Evolutionary conservation across 192 early-diverging fungal genomes (phyloP), one percentile per base, ranked within the genome.

Genomic region (Globomyces pollinis-pini): DNA sequence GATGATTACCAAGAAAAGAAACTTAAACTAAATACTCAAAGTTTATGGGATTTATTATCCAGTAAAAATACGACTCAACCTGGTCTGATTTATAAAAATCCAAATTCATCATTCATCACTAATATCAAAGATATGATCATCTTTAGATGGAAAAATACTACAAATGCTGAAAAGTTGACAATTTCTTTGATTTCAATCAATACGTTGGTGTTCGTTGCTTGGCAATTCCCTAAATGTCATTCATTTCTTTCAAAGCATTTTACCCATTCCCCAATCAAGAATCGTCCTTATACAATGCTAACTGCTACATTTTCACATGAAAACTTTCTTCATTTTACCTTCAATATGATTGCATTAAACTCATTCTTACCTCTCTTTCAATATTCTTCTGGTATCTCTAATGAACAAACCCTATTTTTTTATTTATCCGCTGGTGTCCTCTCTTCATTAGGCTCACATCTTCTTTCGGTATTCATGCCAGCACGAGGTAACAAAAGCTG

Each of bases 341-440:
- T 93, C 69, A 93, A 93, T 68, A 89, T 86, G 76, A 62, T 91
- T 49, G 91, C 78, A 16, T 64, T 93, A 32, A 73, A 76, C 38
- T 59, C 68, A 1, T 73, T 70, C 51, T 50, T 50, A 11, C 56
- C 57, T 4, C 6, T 66, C 2, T 60, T 63, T 23, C 57, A 73
- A 31, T 32, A 58, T 24, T 29, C 20, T 7, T 29, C 18, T 13
- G 38, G 58, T 15, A 23, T 21, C 13, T 51, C 38, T 20, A 18
- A 42, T 23, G 60, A 68, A 34, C 55, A 66, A 29, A 18, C 54
- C 58, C 47, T 85, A 12, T 90, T 89, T 0, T 88, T 92, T 54
- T 95, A 93, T 41, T 29, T 91, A 7, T 72, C 86, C 0, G 77
- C 87, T 0, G 90, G 79, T 34, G 70, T 84, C n/a, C 32, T 77